Conservation (phyloP, 495 filamentous ascomycete species). For the Neurospora intermedia region DNA sequence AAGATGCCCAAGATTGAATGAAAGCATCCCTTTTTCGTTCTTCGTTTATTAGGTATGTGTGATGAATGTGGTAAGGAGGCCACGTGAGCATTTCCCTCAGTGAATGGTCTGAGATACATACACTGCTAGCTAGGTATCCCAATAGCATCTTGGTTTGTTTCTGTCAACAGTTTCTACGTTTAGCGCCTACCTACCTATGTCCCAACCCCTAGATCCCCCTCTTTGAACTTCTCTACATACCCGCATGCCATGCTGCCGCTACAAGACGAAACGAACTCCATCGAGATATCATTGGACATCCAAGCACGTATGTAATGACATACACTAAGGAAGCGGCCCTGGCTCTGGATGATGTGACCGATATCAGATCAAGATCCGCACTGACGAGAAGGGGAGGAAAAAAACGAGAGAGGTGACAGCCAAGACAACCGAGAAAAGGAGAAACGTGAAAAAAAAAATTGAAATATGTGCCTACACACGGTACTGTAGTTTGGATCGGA, state of each 20-base stretch:
- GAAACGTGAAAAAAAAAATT: background rate
- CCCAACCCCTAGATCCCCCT: too few relatives aligned
- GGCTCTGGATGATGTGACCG: background rate
- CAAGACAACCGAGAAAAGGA: background rate
- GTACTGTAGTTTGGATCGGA: background rate
- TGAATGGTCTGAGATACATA: too few relatives aligned
- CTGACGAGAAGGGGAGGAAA: background rate
- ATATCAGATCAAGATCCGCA: background rate
- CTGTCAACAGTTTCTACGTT: background rate
- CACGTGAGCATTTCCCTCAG: too few relatives aligned
- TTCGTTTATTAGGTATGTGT: too few relatives aligned
- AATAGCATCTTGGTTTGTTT: too few relatives aligned
- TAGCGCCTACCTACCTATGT: background rate
- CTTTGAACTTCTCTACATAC: background rate
- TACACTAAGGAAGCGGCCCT: background rate
- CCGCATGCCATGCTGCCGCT: background rate
- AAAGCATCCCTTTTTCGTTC: too few relatives aligned
- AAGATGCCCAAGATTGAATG: too few relatives aligned
- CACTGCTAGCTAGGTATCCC: too few relatives aligned
- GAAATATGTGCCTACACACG: background rate
- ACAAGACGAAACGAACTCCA: background rate
- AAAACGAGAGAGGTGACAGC: background rate
- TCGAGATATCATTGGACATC: too few relatives aligned
- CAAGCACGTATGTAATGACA: background rate
- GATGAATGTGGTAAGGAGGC: too few relatives aligned